These are phyloP conservation scores for Albophoma yamanashiensis DNA, from an alignment of 2,329 filamentous ascomycete genomes.

Conservation along the genomic window DNA sequence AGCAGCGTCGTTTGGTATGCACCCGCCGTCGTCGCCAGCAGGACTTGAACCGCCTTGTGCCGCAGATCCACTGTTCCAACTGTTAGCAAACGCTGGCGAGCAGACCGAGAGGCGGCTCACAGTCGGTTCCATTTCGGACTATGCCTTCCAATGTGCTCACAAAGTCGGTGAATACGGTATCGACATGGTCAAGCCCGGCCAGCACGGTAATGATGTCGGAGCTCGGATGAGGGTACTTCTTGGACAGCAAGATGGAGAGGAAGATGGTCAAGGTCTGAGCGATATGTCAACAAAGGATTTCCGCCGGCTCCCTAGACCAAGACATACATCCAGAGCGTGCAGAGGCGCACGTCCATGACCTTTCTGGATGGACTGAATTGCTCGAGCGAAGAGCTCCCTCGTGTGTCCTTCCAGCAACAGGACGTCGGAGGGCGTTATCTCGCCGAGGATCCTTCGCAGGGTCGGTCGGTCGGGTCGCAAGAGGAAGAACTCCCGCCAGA, in stretches of 20 bases:
- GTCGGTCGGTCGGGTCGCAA: slow-evolving; percentile 65
- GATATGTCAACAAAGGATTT: slow-evolving; percentile 9
- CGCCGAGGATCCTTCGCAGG: slow-evolving; percentile 57
- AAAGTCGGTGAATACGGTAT: slow-evolving; percentile 79
- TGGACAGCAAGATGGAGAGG: slow-evolving; percentile 68
- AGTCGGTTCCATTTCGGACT: slow-evolving; percentile 62
- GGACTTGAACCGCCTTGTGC: slow-evolving; percentile 68
- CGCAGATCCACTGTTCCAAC: slow-evolving; percentile 55
- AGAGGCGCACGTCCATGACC: slow-evolving; percentile 52
- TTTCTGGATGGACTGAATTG: slow-evolving; percentile 57
- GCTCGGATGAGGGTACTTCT: slow-evolving; percentile 90
- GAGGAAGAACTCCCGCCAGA: slow-evolving; percentile 95
- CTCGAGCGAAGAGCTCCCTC: slow-evolving; percentile 65
- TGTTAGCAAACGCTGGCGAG: slow-evolving; percentile 12
- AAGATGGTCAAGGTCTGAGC: slow-evolving; percentile 79
- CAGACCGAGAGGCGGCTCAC: slow-evolving; percentile 35
- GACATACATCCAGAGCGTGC: slow-evolving; percentile 74
- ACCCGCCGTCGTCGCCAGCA: slow-evolving; percentile 79
- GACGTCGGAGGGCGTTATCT: slow-evolving; percentile 63
- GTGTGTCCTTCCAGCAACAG: slow-evolving; percentile 69
- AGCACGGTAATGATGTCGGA: slow-evolving; percentile 88
- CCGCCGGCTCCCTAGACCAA: background rate
- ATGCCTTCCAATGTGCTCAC: slow-evolving; percentile 72
- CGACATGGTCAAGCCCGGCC: slow-evolving; percentile 80
- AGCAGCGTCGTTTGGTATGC: slow-evolving; percentile 91